Conservation (phyloP, 2,329 filamentous ascomycete species). For the Teratosphaeriaceae sp. region DNA sequence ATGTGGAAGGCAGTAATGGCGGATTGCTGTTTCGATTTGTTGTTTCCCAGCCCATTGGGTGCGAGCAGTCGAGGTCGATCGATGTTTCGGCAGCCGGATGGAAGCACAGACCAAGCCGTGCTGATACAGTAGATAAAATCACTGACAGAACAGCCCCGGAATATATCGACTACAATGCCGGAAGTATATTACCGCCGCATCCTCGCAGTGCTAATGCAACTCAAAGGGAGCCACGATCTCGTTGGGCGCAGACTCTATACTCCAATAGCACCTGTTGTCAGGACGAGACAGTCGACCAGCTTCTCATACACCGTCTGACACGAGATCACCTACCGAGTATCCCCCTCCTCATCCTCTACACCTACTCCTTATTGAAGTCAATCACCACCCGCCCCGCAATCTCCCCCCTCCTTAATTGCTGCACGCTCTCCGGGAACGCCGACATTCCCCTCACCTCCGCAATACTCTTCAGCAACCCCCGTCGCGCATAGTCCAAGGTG, state of each 20-base stretch:
- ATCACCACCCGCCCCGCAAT: conserved; percentile 49
- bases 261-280: neutral
- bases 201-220: neutral
- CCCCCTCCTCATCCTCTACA: neutral
- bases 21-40: too few relatives aligned
- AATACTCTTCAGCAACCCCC: conserved; percentile 45
- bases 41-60: too few relatives aligned
- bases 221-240: too few relatives aligned
- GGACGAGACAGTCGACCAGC: neutral
- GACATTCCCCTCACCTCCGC: conserved; percentile 43
- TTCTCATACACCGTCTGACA: too few relatives aligned
- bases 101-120: too few relatives aligned
- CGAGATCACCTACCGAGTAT: neutral
- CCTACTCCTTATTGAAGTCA: conserved; percentile 42
- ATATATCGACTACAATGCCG: too few relatives aligned
- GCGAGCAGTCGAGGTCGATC: too few relatives aligned
- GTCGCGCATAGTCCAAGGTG: conserved; percentile 42
- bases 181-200: neutral
- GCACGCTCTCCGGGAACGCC: conserved; percentile 44
- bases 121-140: too few relatives aligned
- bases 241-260: too few relatives aligned
- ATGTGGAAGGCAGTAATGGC: neutral
- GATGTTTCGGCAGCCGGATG: too few relatives aligned
- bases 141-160: too few relatives aligned
- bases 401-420: conserved; percentile 44